Evolutionary conservation across 495 filamentous ascomycete species (phyloP).

Genomic region (Rhizodiscina lignyota): DNA sequence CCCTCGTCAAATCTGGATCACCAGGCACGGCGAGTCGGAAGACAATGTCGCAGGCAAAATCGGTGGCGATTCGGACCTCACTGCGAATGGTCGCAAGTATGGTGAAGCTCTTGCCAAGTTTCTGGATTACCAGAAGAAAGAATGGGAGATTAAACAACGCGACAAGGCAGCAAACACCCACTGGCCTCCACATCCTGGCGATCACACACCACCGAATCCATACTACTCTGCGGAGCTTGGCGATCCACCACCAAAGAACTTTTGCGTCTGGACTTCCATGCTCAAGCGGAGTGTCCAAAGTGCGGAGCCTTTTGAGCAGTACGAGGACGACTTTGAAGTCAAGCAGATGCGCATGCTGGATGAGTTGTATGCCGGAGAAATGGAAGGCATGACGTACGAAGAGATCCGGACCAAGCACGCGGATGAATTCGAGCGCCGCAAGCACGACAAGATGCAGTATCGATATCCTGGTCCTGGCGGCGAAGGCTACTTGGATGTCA

Average conservation of each 20-base stretch:
- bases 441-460: constrained; percentile 73
- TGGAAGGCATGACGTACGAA: constrained; percentile 89
- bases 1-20: constrained; percentile 94
- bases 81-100: constrained; percentile 55
- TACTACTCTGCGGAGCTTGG: constrained; percentile 36
- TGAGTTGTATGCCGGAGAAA: constrained; percentile 78
- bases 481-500: constrained; percentile 91
- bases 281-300: constrained; percentile 73
- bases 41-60: constrained; percentile 71
- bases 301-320: constrained; percentile 76
- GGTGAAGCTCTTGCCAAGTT: constrained; percentile 58
- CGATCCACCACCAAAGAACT: constrained; percentile 49
- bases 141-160: constrained; percentile 64
- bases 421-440: constrained; percentile 61
- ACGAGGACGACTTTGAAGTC: constrained; percentile 92
- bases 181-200: constrained; percentile 73
- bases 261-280: constrained; percentile 98
- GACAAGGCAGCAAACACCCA: constrained; percentile 50
- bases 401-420: constrained; percentile 61
- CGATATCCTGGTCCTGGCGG: constrained; percentile 90
- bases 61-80: constrained; percentile 72
- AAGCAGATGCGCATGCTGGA: constrained; percentile 98
- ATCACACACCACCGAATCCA: constrained; percentile 88
- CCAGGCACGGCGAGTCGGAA: constrained; percentile 69
- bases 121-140: constrained; percentile 52